Evolutionary conservation across 495 filamentous ascomycete genomes (phyloP).

Genomic region (Neurospora tetraspora): DNA sequence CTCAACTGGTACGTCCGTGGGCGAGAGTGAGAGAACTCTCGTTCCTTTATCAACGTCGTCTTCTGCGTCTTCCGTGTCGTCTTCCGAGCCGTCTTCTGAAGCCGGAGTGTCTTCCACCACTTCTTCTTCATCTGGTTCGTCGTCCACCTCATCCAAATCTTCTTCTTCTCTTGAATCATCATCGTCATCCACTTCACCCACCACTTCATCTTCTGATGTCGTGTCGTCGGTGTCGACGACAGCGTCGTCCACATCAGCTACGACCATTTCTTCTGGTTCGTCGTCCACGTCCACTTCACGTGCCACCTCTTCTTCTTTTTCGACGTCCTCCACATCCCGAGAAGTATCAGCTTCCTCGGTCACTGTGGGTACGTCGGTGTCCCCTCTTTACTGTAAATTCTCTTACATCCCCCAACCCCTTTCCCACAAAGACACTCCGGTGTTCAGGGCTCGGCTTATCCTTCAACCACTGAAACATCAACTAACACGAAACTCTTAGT

Average conservation of each 20-base stretch:
- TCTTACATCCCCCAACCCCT: not conserved
- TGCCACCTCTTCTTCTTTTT: not conserved
- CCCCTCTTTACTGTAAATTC: not conserved
- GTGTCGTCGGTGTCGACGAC: constrained; percentile 1
- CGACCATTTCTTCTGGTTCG: not conserved
- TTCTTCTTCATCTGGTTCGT: constrained; percentile 1
- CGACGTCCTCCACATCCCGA: not conserved
- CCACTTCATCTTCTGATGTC: not conserved
- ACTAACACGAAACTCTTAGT: not conserved
- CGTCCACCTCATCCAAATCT: not conserved
- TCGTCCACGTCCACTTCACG: constrained; percentile 2
- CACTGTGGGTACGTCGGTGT: constrained; percentile 19
- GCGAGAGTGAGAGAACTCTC: constrained; percentile 7
- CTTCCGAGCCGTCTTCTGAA: not conserved
- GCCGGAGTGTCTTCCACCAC: constrained; percentile 2
- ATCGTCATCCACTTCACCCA: constrained; percentile 4
- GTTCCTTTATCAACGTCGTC: constrained; percentile 1
- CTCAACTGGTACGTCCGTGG: constrained; percentile 8
- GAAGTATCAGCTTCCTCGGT: constrained; percentile 12
- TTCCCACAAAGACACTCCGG: not conserved
- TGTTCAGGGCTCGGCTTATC: not conserved
- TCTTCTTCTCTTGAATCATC: not conserved
- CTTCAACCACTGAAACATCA: not conserved
- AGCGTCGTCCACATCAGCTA: not conserved
- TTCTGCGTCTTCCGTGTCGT: constrained; percentile 5